phyloP scores from a whole-genome alignment of 129 eudicot species.

The Lonicera japonica region DNA sequence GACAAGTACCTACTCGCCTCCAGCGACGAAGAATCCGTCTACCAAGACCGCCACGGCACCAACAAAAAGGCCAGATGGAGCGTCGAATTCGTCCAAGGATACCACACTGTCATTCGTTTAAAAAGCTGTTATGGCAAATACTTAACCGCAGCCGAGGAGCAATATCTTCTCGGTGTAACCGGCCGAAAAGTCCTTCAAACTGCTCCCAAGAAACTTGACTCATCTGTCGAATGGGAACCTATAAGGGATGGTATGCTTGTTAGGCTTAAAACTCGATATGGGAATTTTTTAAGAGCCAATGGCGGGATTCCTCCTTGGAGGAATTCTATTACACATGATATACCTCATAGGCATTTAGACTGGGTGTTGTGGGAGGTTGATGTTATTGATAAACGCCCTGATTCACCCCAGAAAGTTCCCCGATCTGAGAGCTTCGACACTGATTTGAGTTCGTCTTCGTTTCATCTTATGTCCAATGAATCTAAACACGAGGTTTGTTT shows the following conservation, averaged over 20 bases:
- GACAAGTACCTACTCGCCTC: constrained; percentile 54
- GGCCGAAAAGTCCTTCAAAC: constrained; percentile 49
- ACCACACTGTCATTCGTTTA: constrained; percentile 39
- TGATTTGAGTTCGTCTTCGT: constrained; percentile 28
- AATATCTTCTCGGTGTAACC: constrained; percentile 31
- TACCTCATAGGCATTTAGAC: constrained; percentile 45
- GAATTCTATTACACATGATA: constrained; percentile 59
- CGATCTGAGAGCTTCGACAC: constrained; percentile 21
- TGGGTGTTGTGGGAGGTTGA: constrained; percentile 70
- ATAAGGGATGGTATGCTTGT: constrained; percentile 41
- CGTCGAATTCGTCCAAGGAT: constrained; percentile 44
- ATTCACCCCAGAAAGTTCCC: constrained; percentile 19
- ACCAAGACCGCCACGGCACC: constrained; percentile 47
- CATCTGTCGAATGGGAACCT: constrained; percentile 67
- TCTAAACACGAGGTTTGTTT: constrained; percentile 30
- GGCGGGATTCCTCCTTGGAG: constrained; percentile 66
- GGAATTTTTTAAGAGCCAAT: constrained; percentile 50
- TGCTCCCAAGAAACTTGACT: constrained; percentile 32
- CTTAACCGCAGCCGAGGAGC: constrained; percentile 52
- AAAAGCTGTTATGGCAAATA: constrained; percentile 51
- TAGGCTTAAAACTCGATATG: constrained; percentile 48
- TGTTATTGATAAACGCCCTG: constrained; percentile 36
- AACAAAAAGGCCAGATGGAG: constrained; percentile 43
- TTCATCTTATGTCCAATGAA: constrained; percentile 27
- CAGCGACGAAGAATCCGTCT: constrained; percentile 45